Evolutionary conservation across 192 early-diverging fungal species (phyloP).

Genomic region (Spizellomyces sp.): DNA sequence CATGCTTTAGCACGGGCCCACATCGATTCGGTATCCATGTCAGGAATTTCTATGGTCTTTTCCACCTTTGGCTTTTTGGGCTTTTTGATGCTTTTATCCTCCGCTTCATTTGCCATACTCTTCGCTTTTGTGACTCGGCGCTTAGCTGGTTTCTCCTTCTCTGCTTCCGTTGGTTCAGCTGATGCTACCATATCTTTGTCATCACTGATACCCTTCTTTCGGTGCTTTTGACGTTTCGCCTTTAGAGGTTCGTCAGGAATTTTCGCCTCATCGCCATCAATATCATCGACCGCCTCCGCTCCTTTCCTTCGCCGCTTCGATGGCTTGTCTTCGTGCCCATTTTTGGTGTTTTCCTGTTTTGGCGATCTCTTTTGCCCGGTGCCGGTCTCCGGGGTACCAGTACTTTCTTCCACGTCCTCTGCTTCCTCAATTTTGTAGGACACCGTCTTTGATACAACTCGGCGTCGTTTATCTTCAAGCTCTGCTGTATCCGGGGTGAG

Average conservation of each 20-base stretch:
- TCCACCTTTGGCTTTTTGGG: constrained; percentile 8
- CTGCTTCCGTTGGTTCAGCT: not conserved
- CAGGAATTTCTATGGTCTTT: not conserved
- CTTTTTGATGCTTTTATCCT: not conserved
- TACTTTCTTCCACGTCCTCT: too few relatives aligned
- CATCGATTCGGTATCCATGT: constrained; percentile 16
- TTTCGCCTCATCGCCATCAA: not conserved
- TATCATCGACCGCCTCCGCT: not conserved
- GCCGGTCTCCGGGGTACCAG: too few relatives aligned
- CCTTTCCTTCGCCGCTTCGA: not conserved
- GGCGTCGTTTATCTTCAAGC: too few relatives aligned
- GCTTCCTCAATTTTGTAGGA: too few relatives aligned
- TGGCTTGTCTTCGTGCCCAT: not conserved
- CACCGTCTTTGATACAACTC: too few relatives aligned
- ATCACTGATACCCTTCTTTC: not conserved
- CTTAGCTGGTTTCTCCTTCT: not conserved
- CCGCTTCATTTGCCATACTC: not conserved
- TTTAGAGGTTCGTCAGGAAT: not conserved
- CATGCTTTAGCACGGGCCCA: constrained; percentile 19
- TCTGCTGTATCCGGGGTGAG: not conserved
- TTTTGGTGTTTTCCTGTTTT: too few relatives aligned
- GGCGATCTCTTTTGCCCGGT: too few relatives aligned
- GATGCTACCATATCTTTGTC: not conserved
- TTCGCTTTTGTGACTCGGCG: not conserved
- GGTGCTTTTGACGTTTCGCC: not conserved